Conservation (phyloP, 208 protist genomes). For the Vickermania spadyakhi region DNA sequence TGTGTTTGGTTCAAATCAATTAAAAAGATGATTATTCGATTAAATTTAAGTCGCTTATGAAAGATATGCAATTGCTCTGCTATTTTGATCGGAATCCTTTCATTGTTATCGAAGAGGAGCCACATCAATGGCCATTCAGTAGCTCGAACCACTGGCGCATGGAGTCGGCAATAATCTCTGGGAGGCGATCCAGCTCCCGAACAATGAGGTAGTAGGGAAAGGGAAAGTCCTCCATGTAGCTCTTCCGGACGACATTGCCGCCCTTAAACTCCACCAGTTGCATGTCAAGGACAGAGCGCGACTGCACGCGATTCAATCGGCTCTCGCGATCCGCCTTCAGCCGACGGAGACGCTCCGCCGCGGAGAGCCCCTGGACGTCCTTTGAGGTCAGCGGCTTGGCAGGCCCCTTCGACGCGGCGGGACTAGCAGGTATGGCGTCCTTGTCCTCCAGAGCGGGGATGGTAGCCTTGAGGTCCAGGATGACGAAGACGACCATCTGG, state of each 20-base stretch:
- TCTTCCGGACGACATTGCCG: slow-evolving; percentile 74
- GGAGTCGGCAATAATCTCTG: slow-evolving; percentile 96
- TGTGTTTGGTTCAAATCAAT: too few relatives aligned
- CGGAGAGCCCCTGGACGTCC: slow-evolving; percentile 54
- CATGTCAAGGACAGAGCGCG: slow-evolving; percentile 86
- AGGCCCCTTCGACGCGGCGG: slow-evolving; percentile 3
- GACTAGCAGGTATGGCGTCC: background rate
- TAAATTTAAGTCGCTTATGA: too few relatives aligned
- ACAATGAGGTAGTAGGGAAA: slow-evolving; percentile 99
- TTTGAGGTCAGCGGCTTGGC: slow-evolving; percentile 19
- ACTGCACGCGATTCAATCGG: slow-evolving; percentile 77
- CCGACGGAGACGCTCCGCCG: slow-evolving; percentile 68
- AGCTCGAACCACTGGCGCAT: slow-evolving; percentile 99
- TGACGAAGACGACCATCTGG: slow-evolving; percentile 94
- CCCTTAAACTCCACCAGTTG: slow-evolving; percentile 81
- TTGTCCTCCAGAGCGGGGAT: slow-evolving; percentile 4
- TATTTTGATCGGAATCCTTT: too few relatives aligned
- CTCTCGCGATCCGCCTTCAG: slow-evolving; percentile 79
- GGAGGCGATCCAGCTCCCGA: slow-evolving; percentile 93
- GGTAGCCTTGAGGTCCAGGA: slow-evolving; percentile 86
- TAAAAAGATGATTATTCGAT: too few relatives aligned
- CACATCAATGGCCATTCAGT: slow-evolving; percentile 43
- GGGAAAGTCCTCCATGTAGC: slow-evolving; percentile 99
- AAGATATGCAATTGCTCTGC: too few relatives aligned
- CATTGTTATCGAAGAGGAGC: too few relatives aligned